A percentile compares a stretch with the other conserved stretches of the same genome.
phyloP scores from a whole-genome alignment of 78 protist genomes.

The Speleostelium caveatum region DNA sequence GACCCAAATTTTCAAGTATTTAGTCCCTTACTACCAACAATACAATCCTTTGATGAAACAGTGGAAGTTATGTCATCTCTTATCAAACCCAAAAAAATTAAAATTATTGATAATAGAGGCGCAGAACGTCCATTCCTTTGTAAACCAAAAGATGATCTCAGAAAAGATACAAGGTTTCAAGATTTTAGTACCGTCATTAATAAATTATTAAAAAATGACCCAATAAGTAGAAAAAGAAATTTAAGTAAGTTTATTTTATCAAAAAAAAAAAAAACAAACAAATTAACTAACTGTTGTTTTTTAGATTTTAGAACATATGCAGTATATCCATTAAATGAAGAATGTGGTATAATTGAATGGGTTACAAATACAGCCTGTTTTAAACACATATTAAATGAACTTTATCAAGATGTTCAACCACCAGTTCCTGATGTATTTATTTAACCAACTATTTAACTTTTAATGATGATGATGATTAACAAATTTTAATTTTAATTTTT shows the following conservation, averaged over 20 bases:
- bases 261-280: too few species aligned
- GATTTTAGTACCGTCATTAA: slow-evolving; percentile 92
- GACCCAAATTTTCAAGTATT: slow-evolving; percentile 9
- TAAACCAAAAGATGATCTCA: slow-evolving; percentile 97
- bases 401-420: slow-evolving; percentile 33
- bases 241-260: too few species aligned
- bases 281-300: too few species aligned
- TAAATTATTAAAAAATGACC: slow-evolving; percentile 76
- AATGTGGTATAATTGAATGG: slow-evolving; percentile 96
- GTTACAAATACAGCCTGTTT: slow-evolving; percentile 80
- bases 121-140: slow-evolving; percentile 74
- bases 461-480: too few species aligned
- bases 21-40: slow-evolving; percentile 36
- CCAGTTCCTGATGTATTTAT: too few species aligned
- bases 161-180: slow-evolving; percentile 95
- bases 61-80: slow-evolving; percentile 87
- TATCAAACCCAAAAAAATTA: slow-evolving; percentile 90
- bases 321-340: slow-evolving; percentile 92
- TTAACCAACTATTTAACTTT: too few species aligned
- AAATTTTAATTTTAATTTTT: too few species aligned
- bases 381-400: slow-evolving; percentile 18
- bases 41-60: slow-evolving; percentile 53
- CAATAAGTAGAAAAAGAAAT: slow-evolving; percentile 77
- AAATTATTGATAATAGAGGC: slow-evolving; percentile 83
- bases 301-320: slow-evolving; percentile 91